Evolutionary conservation across 371 early-diverging fungal genomes (phyloP).

Genomic region (Mucor indicus): DNA sequence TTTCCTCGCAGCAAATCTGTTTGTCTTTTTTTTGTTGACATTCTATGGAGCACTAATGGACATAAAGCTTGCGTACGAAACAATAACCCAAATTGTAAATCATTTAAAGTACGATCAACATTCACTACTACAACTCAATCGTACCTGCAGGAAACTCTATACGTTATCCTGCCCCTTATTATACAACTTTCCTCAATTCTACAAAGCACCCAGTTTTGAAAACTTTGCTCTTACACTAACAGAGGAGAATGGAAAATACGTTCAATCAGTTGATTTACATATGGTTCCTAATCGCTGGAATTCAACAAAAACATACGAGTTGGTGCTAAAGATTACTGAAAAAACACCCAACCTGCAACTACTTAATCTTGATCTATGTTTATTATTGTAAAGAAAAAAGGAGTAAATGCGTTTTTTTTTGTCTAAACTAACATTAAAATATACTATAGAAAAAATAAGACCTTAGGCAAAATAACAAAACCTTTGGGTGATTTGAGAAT

Average conservation of each 20-base stretch:
- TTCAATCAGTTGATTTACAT: slow-evolving; percentile 12
- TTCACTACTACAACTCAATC: slow-evolving; percentile 2
- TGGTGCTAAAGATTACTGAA: background rate
- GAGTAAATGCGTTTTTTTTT: no score
- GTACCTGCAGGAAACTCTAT: slow-evolving; percentile 2
- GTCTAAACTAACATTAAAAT: background rate
- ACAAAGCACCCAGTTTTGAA: slow-evolving; percentile 1
- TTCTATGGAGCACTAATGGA: no score
- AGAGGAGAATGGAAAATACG: background rate
- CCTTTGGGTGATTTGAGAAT: slow-evolving; percentile 10
- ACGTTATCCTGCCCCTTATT: slow-evolving; percentile 2
- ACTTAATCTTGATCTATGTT: slow-evolving; percentile 18
- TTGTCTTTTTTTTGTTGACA: no score
- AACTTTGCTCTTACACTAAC: slow-evolving; percentile 7
- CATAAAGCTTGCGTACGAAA: slow-evolving; percentile 40
- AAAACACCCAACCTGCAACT: slow-evolving; percentile 14
- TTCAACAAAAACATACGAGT: background rate
- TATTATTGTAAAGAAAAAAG: slow-evolving; percentile 1
- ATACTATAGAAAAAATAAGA: slow-evolving; percentile 10
- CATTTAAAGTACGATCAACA: slow-evolving; percentile 15
- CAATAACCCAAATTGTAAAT: slow-evolving; percentile 41
- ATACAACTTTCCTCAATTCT: slow-evolving; percentile 17
- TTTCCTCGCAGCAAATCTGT: no score
- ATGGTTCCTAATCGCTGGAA: slow-evolving; percentile 24
- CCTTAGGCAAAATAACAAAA: slow-evolving; percentile 1